A percentile compares a stretch with the other conserved stretches of the same genome.
phyloP scores from a whole-genome alignment of 352 stramenopile species.

The Nannochloropsis limnetica region DNA sequence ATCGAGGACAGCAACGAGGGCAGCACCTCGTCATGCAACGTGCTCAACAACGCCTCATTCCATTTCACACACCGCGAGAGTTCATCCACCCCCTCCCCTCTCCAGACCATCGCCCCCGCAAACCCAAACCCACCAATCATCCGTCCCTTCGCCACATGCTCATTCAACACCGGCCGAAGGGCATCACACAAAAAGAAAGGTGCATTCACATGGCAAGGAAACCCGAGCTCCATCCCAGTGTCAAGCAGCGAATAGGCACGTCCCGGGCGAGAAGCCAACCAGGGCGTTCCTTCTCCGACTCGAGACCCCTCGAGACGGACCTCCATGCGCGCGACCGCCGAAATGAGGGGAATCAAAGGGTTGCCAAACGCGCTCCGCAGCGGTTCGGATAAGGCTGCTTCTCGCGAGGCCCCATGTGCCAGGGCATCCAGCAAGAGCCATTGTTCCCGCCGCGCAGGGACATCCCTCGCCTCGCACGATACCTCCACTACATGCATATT shows the following conservation, averaged over 20 bases:
- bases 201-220: slow-evolving; percentile 10
- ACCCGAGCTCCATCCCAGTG: background rate
- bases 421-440: slow-evolving; percentile 9
- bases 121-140: slow-evolving; percentile 1
- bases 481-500: background rate
- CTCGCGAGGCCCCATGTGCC: background rate
- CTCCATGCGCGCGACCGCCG: background rate
- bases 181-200: slow-evolving; percentile 8
- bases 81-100: background rate
- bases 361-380: background rate
- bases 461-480: background rate
- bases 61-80: background rate
- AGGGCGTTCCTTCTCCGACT: background rate
- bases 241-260: background rate
- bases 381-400: background rate
- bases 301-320: background rate
- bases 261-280: background rate
- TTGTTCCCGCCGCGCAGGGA: background rate
- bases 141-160: background rate
- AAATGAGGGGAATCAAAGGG: slow-evolving; percentile 18
- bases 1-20: background rate
- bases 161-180: background rate
- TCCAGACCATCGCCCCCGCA: background rate
- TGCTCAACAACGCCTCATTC: slow-evolving; percentile 21
- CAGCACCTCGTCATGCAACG: background rate